Base-by-base conservation (phyloP, 805 yeast species). In the Saccharomycopsis oosterbeekiorum region DNA sequence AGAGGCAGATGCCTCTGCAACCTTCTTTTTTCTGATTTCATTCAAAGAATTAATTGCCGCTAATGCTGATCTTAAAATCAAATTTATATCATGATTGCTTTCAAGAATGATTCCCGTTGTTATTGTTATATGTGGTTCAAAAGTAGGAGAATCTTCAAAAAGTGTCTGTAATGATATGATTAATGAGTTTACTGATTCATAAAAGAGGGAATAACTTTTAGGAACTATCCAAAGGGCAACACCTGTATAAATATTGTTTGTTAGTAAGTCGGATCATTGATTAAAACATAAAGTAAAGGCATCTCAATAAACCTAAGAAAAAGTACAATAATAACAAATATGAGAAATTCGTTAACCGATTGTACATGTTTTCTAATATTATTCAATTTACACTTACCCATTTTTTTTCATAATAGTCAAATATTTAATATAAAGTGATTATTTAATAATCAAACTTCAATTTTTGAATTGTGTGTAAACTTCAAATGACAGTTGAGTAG, bases 201-300 rank as follows among this genome's bases (percentile, higher is more conserved):
- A 71, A 24, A 85, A 73, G 40, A 78, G 78, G 4, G 85, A 72
- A 55, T 79, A 80, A 19, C 74, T 75, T 59, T 76, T 80, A 1
- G 96, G 96, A 70, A 85, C 83, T 54, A 86, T 82, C 96, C 96
- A 88, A 58, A 88, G 75, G 61, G 94, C 84, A 57, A 84, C 79
- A 29, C 78, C 78, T 50, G 21, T 47, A 11, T 21, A 12, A 47
- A 4, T 26, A n/a, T 10, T 10, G 5, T 43, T 43, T 47, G 34
- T 47, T 47, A 47, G 53, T 47, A 47, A 21, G n/a, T 24, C 12
- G 34, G 21, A 42, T 42, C 21, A n/a, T 17, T 42, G 3, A 12
- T 42, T 42, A 12, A 17, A 42, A n/a, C 24, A 37, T 37, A 37
- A 12, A 14, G 15, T 47, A n/a, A 24, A 47, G 6, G 10, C 34